A percentile compares a stretch with the other conserved stretches of the same genome.
These are phyloP conservation scores for Cercospora berteroae DNA, from an alignment of 2,329 filamentous ascomycete species.

Conservation along the genomic window DNA sequence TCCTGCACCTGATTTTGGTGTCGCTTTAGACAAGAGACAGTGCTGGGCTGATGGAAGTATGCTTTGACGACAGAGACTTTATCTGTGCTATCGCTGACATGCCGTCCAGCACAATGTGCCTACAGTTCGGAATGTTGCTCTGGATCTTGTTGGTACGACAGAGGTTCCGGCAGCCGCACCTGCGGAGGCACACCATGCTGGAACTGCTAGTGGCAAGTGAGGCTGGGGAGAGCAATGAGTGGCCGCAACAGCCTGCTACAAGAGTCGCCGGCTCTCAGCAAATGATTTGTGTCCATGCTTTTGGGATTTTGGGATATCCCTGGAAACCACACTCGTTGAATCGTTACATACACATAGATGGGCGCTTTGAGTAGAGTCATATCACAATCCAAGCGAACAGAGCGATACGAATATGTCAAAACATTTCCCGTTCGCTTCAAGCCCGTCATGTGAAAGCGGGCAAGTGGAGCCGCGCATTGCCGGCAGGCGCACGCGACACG, in stretches of 20 bases:
- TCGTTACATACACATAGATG: background rate
- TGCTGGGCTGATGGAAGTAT: background rate
- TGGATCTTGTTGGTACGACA: background rate
- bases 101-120: background rate
- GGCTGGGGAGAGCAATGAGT: background rate
- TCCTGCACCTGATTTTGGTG: background rate
- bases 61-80: background rate
- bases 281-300: background rate
- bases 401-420: background rate
- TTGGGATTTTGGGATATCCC: background rate
- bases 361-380: background rate
- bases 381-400: background rate
- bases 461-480: constrained; percentile 3
- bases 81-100: background rate
- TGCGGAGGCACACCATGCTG: background rate
- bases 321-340: background rate
- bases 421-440: background rate
- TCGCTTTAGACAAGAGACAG: background rate
- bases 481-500: background rate
- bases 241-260: background rate
- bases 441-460: background rate
- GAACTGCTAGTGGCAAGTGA: background rate
- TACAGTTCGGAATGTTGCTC: background rate
- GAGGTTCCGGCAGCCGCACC: background rate
- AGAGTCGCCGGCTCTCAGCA: background rate